Evolutionary conservation across 164 flowering plant genomes (phyloP).

Genomic region (Protea cynaroides): DNA sequence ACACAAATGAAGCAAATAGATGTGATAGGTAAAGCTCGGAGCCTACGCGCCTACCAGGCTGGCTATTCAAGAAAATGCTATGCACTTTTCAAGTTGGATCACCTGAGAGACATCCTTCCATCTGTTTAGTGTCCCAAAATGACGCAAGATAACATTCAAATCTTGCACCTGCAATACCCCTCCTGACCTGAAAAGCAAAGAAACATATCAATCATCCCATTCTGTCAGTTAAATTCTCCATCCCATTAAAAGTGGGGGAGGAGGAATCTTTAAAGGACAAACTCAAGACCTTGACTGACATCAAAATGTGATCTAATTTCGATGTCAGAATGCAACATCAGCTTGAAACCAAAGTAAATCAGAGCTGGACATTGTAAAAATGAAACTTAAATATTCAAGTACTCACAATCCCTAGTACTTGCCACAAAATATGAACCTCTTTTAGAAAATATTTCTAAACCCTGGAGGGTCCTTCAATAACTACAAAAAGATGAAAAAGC

Average conservation of each 20-base stretch:
- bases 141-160: constrained; percentile 54
- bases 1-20: background rate
- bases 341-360: background rate
- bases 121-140: constrained; percentile 44
- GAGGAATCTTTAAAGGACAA: background rate
- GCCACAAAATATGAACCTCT: background rate
- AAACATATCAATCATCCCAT: background rate
- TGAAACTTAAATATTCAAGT: background rate
- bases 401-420: background rate
- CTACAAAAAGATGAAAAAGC: too few relatives aligned
- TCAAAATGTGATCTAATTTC: background rate
- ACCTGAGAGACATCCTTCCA: constrained; percentile 68
- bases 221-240: background rate
- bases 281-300: background rate
- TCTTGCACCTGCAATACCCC: constrained; percentile 51
- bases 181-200: constrained; percentile 36
- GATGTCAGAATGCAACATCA: background rate
- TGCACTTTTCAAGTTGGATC: background rate
- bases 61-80: background rate
- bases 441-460: background rate
- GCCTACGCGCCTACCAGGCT: background rate
- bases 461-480: background rate
- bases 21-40: background rate
- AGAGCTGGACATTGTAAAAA: background rate
- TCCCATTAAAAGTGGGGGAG: background rate